These are phyloP conservation scores for Colletotrichum paranaense DNA, from an alignment of 2,329 filamentous ascomycete species.

Conservation along the genomic window DNA sequence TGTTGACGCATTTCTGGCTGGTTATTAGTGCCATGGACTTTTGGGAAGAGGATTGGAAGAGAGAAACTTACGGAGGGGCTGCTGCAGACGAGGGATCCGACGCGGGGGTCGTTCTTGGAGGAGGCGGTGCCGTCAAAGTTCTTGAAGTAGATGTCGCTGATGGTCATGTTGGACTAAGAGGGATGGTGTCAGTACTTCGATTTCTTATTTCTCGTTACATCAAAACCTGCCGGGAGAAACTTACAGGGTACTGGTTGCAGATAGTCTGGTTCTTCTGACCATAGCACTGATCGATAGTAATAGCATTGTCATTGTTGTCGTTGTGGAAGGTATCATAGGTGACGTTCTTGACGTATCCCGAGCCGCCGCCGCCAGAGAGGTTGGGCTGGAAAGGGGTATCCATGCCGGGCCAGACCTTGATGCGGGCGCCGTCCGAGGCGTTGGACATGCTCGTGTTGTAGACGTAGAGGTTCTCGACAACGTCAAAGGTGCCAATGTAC, in stretches of 20 bases:
- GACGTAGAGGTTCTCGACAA: constrained; percentile 76
- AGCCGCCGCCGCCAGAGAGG: constrained; percentile 71
- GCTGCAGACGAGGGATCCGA: constrained; percentile 35
- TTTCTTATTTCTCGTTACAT: not conserved
- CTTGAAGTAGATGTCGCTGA: constrained; percentile 36
- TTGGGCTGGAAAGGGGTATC: constrained; percentile 57
- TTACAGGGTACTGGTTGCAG: constrained; percentile 35
- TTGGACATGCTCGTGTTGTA: constrained; percentile 70
- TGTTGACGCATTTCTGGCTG: constrained; percentile 31
- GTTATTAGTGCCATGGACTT: not conserved
- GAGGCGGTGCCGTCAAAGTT: constrained; percentile 33
- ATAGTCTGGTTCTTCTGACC: constrained; percentile 34
- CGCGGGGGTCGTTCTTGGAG: constrained; percentile 33
- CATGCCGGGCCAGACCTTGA: constrained; percentile 78
- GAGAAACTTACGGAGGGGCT: constrained; percentile 16
- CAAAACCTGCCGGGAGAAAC: not conserved
- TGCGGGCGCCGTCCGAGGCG: constrained; percentile 73
- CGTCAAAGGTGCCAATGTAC: constrained; percentile 71
- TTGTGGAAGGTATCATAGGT: constrained; percentile 73
- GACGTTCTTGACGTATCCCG: constrained; percentile 70
- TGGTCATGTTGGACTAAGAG: constrained; percentile 29
- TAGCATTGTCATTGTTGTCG: constrained; percentile 66
- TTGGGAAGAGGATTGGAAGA: not conserved
- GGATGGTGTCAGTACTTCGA: not conserved
- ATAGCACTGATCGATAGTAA: constrained; percentile 41